Evolutionary conservation across 352 stramenopile genomes (phyloP), one percentile per base, ranked within the genome.

Genomic region (Thraustotheca clavata): DNA sequence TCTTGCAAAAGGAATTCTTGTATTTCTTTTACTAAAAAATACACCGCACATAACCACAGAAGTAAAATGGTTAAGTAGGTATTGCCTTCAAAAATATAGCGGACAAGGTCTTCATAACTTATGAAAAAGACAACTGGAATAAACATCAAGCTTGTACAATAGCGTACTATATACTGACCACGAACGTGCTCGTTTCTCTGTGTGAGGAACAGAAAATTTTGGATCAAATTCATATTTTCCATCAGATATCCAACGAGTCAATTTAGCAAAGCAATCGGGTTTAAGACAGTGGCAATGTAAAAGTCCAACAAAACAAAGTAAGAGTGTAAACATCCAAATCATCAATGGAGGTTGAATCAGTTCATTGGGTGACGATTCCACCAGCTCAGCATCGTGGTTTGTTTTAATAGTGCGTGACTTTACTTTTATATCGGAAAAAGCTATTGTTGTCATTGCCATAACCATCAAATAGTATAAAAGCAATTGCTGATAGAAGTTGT

Each of bases 151-250:
- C 14, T 33, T 49, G n/a, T 20, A 46, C 11, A 60, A 11, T 20
- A 60, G 27, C 33, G 27, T 24, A 16, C 18, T 54, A 6, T 9
- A 27, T 33, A 35, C 8, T 8, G 48, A 22, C 26, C 31, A 24
- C 6, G 12, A 24, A 11, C 32, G 24, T 33, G 50, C 50, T 22
- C n/a, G n/a, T n/a, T 46, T 40, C 32, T 14, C 8, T 38, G 43
- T 60, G 50, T 60, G 50, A 39, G 50, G 50, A 47, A 60, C 32
- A 18, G 12, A n/a, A 47, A 47, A 47, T 20, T n/a, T 27, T 8
- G 50, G 26, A 12, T 47, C 27, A 27, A 60, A 49, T 11, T 33
- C n/a, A 18, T 43, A 8, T 18, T 16, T 49, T 33, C 50, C 50
- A 20, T 60, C 50, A 38, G 43, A 46, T 38, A 60, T 60, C 18